These are phyloP conservation scores for Calonectria pseudoreteaudii DNA, from an alignment of 2,329 filamentous ascomycete genomes.

Conservation along the genomic window DNA sequence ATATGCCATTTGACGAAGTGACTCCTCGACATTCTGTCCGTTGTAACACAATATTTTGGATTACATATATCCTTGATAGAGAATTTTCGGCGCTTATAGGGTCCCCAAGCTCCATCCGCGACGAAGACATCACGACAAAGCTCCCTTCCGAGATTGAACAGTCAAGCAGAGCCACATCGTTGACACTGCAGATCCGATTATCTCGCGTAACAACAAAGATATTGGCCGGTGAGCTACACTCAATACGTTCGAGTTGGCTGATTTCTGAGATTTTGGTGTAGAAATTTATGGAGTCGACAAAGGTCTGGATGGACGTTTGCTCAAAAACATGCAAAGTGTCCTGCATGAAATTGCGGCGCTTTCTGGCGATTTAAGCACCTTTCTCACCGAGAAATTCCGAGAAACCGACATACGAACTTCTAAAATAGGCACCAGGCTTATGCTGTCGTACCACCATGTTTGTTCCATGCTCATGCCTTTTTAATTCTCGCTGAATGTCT, in stretches of 20 bases:
- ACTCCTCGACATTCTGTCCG: conserved; percentile 3
- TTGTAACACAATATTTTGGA: conserved; percentile 19
- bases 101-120: conserved; percentile 15
- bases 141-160: conserved; percentile 4
- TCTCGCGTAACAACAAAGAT: conserved; percentile 5
- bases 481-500: too few species aligned
- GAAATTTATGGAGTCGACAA: conserved; percentile 16
- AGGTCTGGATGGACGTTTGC: conserved; percentile 9
- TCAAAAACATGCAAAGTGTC: conserved; percentile 15
- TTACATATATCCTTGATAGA: conserved; percentile 18
- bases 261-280: background rate
- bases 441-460: conserved; percentile 12
- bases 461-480: background rate
- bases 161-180: background rate
- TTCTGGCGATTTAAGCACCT: background rate
- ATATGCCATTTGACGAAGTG: conserved; percentile 19
- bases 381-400: background rate
- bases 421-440: background rate
- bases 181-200: conserved; percentile 5
- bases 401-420: background rate
- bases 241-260: fast-evolving
- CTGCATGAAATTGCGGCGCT: background rate
- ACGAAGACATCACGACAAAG: conserved; percentile 23
- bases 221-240: background rate
- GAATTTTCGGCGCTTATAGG: conserved; percentile 19